phyloP scores from a whole-genome alignment of 2,329 filamentous ascomycete species.

The Colletotrichum destructivum region DNA sequence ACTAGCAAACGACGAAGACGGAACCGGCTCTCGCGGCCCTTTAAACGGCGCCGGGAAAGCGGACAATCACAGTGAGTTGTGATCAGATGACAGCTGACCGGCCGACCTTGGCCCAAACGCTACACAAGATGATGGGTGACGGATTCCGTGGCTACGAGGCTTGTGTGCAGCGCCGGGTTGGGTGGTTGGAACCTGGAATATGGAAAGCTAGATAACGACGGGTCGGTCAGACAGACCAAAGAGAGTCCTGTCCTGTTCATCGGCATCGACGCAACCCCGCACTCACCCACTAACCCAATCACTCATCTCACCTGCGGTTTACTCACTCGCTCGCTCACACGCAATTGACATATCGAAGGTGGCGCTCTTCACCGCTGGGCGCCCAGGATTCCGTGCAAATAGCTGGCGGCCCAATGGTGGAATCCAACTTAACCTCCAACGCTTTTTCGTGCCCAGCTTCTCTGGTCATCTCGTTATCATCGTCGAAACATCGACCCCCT shows the following conservation, averaged over 20 bases:
- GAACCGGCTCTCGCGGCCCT: neutral
- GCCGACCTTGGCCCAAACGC: neutral
- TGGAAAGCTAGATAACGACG: neutral
- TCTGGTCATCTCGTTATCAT: neutral
- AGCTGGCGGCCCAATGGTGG: neutral
- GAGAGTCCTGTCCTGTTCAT: neutral
- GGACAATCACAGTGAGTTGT: neutral
- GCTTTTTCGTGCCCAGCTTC: neutral
- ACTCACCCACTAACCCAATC: neutral
- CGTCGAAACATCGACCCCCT: neutral
- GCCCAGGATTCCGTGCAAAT: conserved; percentile 7
- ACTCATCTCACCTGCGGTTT: neutral
- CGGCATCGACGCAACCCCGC: neutral
- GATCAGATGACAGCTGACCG: neutral
- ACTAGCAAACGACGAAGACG: too few species aligned
- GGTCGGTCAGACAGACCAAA: neutral
- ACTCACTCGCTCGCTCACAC: neutral
- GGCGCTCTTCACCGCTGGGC: conserved; percentile 7
- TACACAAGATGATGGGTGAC: neutral
- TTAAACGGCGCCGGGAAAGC: neutral
- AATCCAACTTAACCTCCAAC: neutral
- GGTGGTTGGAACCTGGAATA: neutral
- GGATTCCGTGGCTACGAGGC: neutral
- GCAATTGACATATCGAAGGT: neutral
- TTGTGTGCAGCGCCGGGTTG: neutral